Base-by-base conservation (phyloP, 805 yeast genomes). In the Ogataea saltuana region DNA sequence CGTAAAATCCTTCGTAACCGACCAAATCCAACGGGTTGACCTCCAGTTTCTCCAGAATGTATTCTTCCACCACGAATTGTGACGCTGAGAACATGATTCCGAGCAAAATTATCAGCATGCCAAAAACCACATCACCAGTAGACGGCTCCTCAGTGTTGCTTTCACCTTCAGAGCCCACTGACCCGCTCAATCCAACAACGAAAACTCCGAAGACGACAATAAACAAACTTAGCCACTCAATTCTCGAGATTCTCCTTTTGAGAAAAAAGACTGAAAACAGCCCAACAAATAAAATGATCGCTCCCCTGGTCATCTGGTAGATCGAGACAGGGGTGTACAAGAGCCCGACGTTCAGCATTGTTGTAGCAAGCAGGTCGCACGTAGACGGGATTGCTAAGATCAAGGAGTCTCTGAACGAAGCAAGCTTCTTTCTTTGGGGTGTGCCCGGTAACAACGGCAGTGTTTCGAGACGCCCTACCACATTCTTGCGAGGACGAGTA, bases 231-330 rank as follows among this genome's bases (percentile, higher is more conserved):
- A 72, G 44, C 93, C 93, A 86, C 58, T 86, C 90, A 18, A 78
- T 58, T 46, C 75, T 71, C 8, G 80, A 68, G 36, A 86, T 78
- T 15, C 59, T 63, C 31, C 78, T 72, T 35, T 74, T 68, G 49
- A 86, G 71, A 55, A 85, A 83, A 1, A 81, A 20, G 28, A 82
- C 82, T 17, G 88, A 80, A 56, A 85, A 72, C 12, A 80, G 61
- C 1, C 90, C 95, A 18, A 85, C 95, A 64, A 84, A 85, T 31
- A 86, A 64, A 32, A 86, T 86, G 31, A 85, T 67, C 0, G 88
- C 77, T 2, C 95, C 93, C 50, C 95, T 69, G n/a, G 85, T 81
- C 95, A 86, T 86, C 60, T 86, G 95, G 61, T 85, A 86, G 38
- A 85, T 75, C 1, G 89, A 83, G 7, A 85, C 93, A 0, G 93